Evolutionary conservation across 1,139 yeast species (phyloP), one percentile per base, ranked within the genome.

Genomic region (Yamadazyma atlantica): DNA sequence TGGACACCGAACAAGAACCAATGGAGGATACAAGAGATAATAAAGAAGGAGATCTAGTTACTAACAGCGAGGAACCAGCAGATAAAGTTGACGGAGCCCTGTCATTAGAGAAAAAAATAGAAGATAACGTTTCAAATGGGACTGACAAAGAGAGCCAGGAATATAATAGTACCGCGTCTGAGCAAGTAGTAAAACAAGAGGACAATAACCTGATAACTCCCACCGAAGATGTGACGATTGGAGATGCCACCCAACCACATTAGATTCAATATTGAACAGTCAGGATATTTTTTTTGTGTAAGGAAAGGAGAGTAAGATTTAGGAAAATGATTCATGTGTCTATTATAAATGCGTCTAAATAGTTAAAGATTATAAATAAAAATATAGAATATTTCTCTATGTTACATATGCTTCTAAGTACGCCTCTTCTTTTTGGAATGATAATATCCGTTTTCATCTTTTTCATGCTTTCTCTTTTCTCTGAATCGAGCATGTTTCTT

Each of bases 371-470:
- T 19, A 19, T 6, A 19, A 19, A 19, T 19, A 9, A 9, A 6
- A 19, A 9, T 19, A 9, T 19, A 19, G 9, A 6, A 19, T 19
- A 19, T n/a, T 6, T 19, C 8, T 23, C 12, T 7, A 4, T 23
- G 26, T 23, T 23, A 7, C 9, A 16, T 28, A 15, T 28, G 16
- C 30, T 11, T 29, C n/a, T 12, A 29, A 8, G 5, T 25, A 27
- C 36, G 34, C 32, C 51, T 58, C 43, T 64, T 75, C 60, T 77
- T 82, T 59, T 81, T 85, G 17, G 80, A 66, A 51, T 77, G 84
- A 53, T 85, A 86, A 49, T 69, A 81, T 0, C 95, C 95, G 55
- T 78, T 84, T 29, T 78, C 90, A 55, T 86, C 95, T 57, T 78
- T 84, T 38, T 75, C 80, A 37, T 74, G 80, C 55, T 76, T 84